Base-by-base conservation (phyloP, 2,329 filamentous ascomycete species). In the Talaromyces sp. region DNA sequence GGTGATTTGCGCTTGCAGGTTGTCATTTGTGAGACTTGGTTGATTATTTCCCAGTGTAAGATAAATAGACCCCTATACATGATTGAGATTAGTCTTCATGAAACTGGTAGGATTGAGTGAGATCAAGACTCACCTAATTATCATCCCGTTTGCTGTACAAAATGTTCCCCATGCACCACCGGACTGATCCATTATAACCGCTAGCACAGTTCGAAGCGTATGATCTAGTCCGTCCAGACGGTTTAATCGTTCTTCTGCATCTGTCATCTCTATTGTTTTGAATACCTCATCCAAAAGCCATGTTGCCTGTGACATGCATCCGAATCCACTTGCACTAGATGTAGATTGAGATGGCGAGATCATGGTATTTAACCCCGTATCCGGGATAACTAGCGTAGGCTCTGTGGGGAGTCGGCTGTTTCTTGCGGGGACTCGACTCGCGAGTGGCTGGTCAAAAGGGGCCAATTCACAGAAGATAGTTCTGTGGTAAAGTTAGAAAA, bases 211-310 rank as follows among this genome's bases (percentile, higher is more conserved):
- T 11, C 45, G 55, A 17, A 57, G 37, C 24, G 51, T 42, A 19
- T 40, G 43, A 22, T 58, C 50, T 4, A 64, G 49, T 10, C 44
- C 52, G 35, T 55, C 33, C 4, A 63, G 47, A n/a, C 51, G 55
- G 19, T 47, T 39, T 19, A 54, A 46, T 47, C 49, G 51, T n/a
- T 27, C 22, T 37, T 60, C 49, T 6, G 51, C 13, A 30, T 58
- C 52, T 2, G 48, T 11, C 3, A 54, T 48, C 22, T 54, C 17
- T 14, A 58, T 20, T 8, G 44, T 20, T 42, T 56, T 45, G 10
- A 68, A 41, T 6, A 65, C 55, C 33, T 60, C 55, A 43, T 65
- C 65, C 6, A 64, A 27, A 14, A 67, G 60, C 50, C 57, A 63
- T 14, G 59, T 54, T 8, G 63, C 66, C 47, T 64, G 63, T 2